Percentiles rank a stretch among this genome's conserved stretches.
phyloP scores from a whole-genome alignment of 768 basidiomycete species.

The Cyclocybe cylindracea region DNA sequence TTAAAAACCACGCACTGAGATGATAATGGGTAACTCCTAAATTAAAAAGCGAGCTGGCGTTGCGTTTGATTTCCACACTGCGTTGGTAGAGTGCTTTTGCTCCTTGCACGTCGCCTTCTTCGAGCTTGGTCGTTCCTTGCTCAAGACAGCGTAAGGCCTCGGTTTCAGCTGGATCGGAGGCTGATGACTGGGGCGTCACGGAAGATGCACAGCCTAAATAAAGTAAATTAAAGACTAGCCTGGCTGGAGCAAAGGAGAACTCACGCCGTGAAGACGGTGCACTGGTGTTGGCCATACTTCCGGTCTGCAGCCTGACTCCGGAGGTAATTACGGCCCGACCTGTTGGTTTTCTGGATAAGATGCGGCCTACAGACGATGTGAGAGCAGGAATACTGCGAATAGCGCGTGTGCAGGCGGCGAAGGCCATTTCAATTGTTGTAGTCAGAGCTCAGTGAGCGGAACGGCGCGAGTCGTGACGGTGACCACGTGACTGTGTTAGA shows the following conservation, averaged over 20 bases:
- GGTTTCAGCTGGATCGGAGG: constrained; percentile 78
- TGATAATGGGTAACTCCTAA: constrained; percentile 90
- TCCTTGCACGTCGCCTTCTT: constrained; percentile 81
- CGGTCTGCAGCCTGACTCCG: constrained; percentile 2
- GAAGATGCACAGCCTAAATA: constrained; percentile 76
- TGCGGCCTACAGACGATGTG: constrained; percentile 2
- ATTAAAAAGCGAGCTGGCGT: constrained; percentile 83
- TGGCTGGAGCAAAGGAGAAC: constrained; percentile 12
- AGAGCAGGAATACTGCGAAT: constrained; percentile 11
- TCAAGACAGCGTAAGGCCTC: constrained; percentile 82
- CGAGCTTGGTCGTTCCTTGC: constrained; percentile 80
- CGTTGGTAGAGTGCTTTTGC: constrained; percentile 78
- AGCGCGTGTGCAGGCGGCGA: constrained; percentile 14
- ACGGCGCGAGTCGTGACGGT: background rate
- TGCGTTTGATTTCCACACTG: constrained; percentile 78
- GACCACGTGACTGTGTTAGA: background rate
- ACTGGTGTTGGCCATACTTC: constrained; percentile 1
- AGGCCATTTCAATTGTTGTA: constrained; percentile 18
- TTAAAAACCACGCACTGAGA: constrained; percentile 56
- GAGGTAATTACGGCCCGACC: constrained; percentile 14
- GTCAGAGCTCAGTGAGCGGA: background rate
- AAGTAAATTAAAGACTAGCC: constrained; percentile 1
- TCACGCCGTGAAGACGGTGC: constrained; percentile 26
- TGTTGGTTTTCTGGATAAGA: constrained; percentile 7
- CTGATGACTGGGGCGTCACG: constrained; percentile 77